Evolutionary conservation across 345 rosid genomes (phyloP).

Genomic region (Aquilaria malaccensis): DNA sequence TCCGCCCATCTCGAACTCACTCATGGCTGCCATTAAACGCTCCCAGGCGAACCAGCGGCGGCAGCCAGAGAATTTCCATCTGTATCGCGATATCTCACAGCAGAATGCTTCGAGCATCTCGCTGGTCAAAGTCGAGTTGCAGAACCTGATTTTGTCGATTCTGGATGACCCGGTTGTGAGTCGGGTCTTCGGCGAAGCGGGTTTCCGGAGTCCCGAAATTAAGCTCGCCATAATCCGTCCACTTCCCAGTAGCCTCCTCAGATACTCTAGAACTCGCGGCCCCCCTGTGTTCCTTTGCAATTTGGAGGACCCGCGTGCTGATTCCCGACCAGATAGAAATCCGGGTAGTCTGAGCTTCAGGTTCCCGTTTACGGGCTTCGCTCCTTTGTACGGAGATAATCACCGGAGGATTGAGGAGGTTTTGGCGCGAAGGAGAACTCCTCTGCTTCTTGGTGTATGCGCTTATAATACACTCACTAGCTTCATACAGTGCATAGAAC

Average conservation of each 20-base stretch:
- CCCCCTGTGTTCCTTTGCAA: slow-evolving; percentile 57
- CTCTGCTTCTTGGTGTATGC: slow-evolving; percentile 60
- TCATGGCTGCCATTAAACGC: slow-evolving; percentile 96
- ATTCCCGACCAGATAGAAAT: background rate
- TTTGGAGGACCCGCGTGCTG: slow-evolving; percentile 32
- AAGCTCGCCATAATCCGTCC: slow-evolving; percentile 82
- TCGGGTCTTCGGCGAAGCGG: slow-evolving; percentile 84
- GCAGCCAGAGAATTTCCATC: slow-evolving; percentile 70
- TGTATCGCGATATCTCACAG: slow-evolving; percentile 60
- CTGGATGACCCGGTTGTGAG: slow-evolving; percentile 91
- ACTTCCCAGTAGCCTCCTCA: slow-evolving; percentile 49
- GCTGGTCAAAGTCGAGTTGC: slow-evolving; percentile 75
- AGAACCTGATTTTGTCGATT: slow-evolving; percentile 64
- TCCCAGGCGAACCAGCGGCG: slow-evolving; percentile 91
- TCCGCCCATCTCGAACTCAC: slow-evolving; percentile 80
- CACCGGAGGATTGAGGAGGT: slow-evolving; percentile 49
- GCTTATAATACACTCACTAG: slow-evolving; percentile 44
- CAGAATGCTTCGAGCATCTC: slow-evolving; percentile 31
- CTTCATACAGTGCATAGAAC: slow-evolving; percentile 33
- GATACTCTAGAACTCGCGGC: slow-evolving; percentile 38
- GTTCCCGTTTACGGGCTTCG: slow-evolving; percentile 30
- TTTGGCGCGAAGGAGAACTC: slow-evolving; percentile 51
- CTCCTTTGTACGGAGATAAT: slow-evolving; percentile 36
- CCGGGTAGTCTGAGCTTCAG: slow-evolving; percentile 35
- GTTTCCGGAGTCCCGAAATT: slow-evolving; percentile 81